Evolutionary conservation across 495 filamentous ascomycete species (phyloP), one percentile per base, ranked within the genome.

Genomic region (Tuber aestivum): DNA sequence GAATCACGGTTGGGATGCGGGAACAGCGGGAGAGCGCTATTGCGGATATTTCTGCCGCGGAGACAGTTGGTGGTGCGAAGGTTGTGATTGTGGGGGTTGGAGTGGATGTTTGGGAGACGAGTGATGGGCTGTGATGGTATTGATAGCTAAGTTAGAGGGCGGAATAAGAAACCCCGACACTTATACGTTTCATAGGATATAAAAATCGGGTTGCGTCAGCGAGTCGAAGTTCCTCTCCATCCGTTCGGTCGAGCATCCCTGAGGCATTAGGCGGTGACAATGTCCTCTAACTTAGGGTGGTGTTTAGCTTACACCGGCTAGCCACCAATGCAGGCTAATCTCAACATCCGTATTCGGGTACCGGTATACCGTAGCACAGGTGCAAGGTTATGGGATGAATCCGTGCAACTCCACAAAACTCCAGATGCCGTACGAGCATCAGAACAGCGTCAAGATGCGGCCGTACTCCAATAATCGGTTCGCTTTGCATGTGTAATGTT

Each of bases 21-120:
- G 82, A 96, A 74, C 93, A 92, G 83, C 78, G 90, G 1, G 97
- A 94, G 92, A 85, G 88, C 69, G 72, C 84, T 16, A 79, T 74
- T 7, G 71, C 72, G 73, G 85, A 78, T 82, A 79, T 37, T 70
- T 81, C 41, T 42, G 71, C 41, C 35, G 71, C 23, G 38, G 65
- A 75, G 16, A 40, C 32, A n/a, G 42, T 50, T 74, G 50, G 50
- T 37, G 42, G 20, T 48, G 42, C 21, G 75, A 48, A 56, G 72
- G 83, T 85, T 23, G 72, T 88, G n/a, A 82, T 88, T 23, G 87
- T 83, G 3, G 87, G 87, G 0, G 85, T 88, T 72, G 87, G 87
- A 6, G 74, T 88, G 65, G 87, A 88, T 77, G 76, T 84, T 41
- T 88, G 87, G 85, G 85, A 73, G 83, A 72, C 83, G 56, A 65